Percentiles rank a stretch among this genome's conserved stretches.
These are phyloP conservation scores for Debaryomycetaceae sp. DNA, from an alignment of 1,139 yeast species.

Conservation along the genomic window DNA sequence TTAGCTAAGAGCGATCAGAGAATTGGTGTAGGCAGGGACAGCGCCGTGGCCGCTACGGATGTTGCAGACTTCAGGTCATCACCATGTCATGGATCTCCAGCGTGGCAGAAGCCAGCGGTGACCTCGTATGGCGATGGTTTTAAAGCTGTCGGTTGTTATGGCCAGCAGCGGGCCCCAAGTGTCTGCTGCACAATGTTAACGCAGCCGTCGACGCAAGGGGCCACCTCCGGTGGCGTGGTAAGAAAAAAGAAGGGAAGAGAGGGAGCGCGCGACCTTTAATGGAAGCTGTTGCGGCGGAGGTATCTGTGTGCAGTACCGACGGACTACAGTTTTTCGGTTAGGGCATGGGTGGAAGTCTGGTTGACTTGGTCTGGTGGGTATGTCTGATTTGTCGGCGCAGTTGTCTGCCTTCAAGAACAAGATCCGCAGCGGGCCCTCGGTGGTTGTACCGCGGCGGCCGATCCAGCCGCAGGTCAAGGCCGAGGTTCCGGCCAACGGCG, in stretches of 20 bases:
- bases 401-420: constrained; percentile 46
- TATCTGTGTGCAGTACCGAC: not conserved
- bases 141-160: constrained; percentile 35
- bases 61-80: constrained; percentile 90
- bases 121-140: constrained; percentile 94
- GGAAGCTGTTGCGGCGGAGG: not conserved
- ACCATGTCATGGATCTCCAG: constrained; percentile 91
- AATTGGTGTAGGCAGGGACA: not conserved
- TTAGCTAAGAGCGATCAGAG: constrained; percentile 9
- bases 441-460: constrained; percentile 29
- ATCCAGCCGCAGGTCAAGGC: constrained; percentile 12
- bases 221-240: constrained; percentile 8
- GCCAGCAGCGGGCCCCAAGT: constrained; percentile 20
- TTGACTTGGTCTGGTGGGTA: constrained; percentile 10
- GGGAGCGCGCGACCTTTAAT: constrained; percentile 1
- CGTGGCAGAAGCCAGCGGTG: constrained; percentile 56
- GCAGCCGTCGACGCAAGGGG: constrained; percentile 13
- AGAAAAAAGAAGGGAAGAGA: constrained; percentile 3
- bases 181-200: constrained; percentile 22
- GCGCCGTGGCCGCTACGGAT: constrained; percentile 20
- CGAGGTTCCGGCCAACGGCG: constrained; percentile 10
- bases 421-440: constrained; percentile 46
- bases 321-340: too few relatives aligned
- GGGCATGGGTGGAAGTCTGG: too few relatives aligned
- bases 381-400: constrained; percentile 46